Conservation (phyloP, 495 filamentous ascomycete genomes). For the Penicillium simplicissimum region DNA sequence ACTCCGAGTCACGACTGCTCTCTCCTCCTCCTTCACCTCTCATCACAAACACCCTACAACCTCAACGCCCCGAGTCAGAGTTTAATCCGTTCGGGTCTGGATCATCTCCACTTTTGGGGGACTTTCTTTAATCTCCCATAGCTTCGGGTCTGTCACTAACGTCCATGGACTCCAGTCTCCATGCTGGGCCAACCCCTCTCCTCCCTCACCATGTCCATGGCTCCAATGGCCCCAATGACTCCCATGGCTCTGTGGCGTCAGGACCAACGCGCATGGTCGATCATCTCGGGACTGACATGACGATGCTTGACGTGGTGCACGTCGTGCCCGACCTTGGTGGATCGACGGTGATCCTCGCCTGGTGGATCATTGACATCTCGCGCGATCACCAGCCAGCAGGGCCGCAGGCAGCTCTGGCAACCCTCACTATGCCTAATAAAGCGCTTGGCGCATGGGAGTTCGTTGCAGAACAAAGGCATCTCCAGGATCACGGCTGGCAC, state of each 20-base stretch:
- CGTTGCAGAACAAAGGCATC: neutral
- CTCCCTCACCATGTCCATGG: neutral
- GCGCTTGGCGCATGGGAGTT: slow-evolving; percentile 25
- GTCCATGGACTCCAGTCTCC: no score
- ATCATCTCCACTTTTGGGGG: slow-evolving; percentile 2
- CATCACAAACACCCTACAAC: neutral
- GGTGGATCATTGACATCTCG: slow-evolving; percentile 21
- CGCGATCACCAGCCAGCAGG: slow-evolving; percentile 6
- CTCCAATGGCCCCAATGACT: neutral
- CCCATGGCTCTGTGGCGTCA: slow-evolving; percentile 10
- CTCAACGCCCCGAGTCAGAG: slow-evolving; percentile 1
- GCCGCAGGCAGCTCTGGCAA: neutral
- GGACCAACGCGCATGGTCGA: slow-evolving; percentile 23
- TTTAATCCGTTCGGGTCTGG: slow-evolving; percentile 10
- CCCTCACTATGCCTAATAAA: slow-evolving; percentile 19
- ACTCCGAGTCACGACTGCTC: neutral
- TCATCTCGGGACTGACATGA: slow-evolving; percentile 26
- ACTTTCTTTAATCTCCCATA: slow-evolving; percentile 16
- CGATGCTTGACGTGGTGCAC: slow-evolving; percentile 26
- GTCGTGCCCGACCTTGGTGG: slow-evolving; percentile 16
- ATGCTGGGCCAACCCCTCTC: slow-evolving; percentile 1
- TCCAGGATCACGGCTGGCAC: neutral
- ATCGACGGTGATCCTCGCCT: slow-evolving; percentile 21
- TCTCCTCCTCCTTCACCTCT: neutral
- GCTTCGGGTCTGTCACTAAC: slow-evolving; percentile 17